Percentiles rank a stretch among this genome's conserved stretches.
phyloP scores from a whole-genome alignment of 192 early-diverging fungal species.

The Obelidium mucronatum region DNA sequence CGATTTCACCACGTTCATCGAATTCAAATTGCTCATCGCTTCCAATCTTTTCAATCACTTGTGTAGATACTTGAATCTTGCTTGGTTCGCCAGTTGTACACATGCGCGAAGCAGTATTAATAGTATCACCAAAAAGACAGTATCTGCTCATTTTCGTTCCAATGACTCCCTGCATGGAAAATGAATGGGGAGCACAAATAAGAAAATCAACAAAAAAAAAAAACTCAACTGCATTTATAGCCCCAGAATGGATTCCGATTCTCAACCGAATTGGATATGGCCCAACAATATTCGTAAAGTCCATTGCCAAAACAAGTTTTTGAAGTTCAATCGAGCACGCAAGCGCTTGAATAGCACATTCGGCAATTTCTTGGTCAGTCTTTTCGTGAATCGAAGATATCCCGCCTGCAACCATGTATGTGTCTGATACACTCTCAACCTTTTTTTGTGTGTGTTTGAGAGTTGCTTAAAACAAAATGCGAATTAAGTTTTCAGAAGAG shows the following conservation, averaged over 20 bases:
- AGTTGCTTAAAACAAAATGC: not conserved
- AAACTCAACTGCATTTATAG: conserved; percentile 36
- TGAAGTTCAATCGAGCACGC: conserved; percentile 29
- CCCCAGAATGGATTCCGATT: conserved; percentile 49
- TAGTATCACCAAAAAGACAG: conserved; percentile 52
- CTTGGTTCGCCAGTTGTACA: conserved; percentile 41
- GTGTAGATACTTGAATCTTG: conserved; percentile 43
- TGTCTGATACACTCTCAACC: conserved; percentile 41
- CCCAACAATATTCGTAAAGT: conserved; percentile 20
- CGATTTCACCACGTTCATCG: conserved; percentile 46
- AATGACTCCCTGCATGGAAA: conserved; percentile 40
- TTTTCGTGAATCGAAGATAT: conserved; percentile 9
- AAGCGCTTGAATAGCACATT: conserved; percentile 25
- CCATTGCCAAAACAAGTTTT: conserved; percentile 2
- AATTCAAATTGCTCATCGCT: conserved; percentile 36
- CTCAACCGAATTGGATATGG: conserved; percentile 38
- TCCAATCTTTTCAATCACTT: conserved; percentile 32
- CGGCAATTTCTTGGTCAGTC: conserved; percentile 21
- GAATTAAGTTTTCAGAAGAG: not conserved
- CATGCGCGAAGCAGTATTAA: conserved; percentile 50
- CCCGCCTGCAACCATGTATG: conserved; percentile 40
- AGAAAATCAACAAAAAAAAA: not conserved
- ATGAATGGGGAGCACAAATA: not conserved
- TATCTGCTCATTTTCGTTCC: conserved; percentile 59
- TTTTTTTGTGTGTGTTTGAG: not conserved